Evolutionary conservation across 2,329 filamentous ascomycete genomes (phyloP).

Genomic region (Passalora sequoiae): DNA sequence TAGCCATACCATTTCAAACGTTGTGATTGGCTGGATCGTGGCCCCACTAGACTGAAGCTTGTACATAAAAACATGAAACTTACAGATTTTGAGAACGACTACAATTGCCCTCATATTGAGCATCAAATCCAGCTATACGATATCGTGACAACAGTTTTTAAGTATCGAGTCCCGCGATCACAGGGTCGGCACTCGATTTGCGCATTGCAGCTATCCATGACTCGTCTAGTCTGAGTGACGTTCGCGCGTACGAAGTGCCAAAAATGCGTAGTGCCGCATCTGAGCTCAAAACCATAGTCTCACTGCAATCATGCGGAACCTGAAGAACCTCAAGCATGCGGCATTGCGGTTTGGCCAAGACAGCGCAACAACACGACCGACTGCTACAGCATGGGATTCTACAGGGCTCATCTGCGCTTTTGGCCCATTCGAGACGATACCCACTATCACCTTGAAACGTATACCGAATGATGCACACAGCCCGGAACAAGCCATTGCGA

Average conservation of each 20-base stretch:
- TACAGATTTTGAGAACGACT: background rate
- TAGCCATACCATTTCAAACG: no score
- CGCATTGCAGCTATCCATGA: background rate
- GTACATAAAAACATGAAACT: conserved; percentile 4
- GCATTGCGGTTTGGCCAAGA: conserved; percentile 55
- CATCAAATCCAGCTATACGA: no score
- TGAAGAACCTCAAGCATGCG: conserved; percentile 69
- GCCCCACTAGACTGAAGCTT: background rate
- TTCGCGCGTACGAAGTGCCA: no score
- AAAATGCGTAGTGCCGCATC: no score
- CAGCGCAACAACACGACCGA: conserved; percentile 53
- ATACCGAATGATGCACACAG: conserved; percentile 39
- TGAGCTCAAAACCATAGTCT: no score
- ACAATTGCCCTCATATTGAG: no score
- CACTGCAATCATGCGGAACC: conserved; percentile 68
- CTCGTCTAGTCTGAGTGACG: background rate
- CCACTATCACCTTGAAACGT: conserved; percentile 67
- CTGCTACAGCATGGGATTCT: conserved; percentile 80
- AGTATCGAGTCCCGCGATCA: no score
- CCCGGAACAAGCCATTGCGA: conserved; percentile 42
- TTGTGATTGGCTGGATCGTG: background rate
- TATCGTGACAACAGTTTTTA: no score
- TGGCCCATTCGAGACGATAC: conserved; percentile 64
- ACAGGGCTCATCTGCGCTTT: conserved; percentile 76
- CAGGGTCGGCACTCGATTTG: no score